Base-by-base conservation (phyloP, 2,329 filamentous ascomycete species). In the Septoria linicola region DNA sequence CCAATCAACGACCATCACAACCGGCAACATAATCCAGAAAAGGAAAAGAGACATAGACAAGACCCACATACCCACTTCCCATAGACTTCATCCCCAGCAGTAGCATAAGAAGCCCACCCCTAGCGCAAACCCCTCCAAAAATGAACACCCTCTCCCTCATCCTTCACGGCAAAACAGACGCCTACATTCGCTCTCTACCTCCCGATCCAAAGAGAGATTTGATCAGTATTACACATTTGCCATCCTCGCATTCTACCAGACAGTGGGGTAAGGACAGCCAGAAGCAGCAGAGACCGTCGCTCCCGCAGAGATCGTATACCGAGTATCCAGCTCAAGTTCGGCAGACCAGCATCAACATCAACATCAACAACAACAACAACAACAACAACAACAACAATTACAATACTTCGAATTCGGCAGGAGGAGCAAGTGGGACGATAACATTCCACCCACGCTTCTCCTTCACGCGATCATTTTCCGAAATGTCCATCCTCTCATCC, bases 101-200 rank as follows among this genome's bases (percentile, higher is more conserved):
- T 27, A 10, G 23, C 10, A 27, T 27, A 27, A 27, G 23, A 27
- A 27, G n/a, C n/a, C n/a, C n/a, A n/a, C n/a, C n/a, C n/a, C n/a
- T n/a, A 27, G 23, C 5, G 10, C 5, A 27, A 5, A 27, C 10
- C 23, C 4, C 16, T 34, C 34, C 19, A 8, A 55, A 49, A 8
- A 65, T 65, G 63, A 63, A 63, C 43, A 64, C 63, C 27, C 51
- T 59, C 41, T 65, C 62, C 40, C 58, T 65, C 47, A 44, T 64
- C 42, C 54, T 64, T 47, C 61, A 62, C 49, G 63, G 59, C 54
- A 60, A 58, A 4, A 62, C 63, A 19, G 58, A 55, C 20, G 48
- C 57, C 7, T 49, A 58, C 37, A 54, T 60, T 23, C 47, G 49
- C 30, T 51, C 55, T 32, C 49, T 58, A 14, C 54, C 58, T 14